These are phyloP conservation scores for Berberis thunbergii DNA, from an alignment of 164 flowering plant species.

Conservation along the genomic window DNA sequence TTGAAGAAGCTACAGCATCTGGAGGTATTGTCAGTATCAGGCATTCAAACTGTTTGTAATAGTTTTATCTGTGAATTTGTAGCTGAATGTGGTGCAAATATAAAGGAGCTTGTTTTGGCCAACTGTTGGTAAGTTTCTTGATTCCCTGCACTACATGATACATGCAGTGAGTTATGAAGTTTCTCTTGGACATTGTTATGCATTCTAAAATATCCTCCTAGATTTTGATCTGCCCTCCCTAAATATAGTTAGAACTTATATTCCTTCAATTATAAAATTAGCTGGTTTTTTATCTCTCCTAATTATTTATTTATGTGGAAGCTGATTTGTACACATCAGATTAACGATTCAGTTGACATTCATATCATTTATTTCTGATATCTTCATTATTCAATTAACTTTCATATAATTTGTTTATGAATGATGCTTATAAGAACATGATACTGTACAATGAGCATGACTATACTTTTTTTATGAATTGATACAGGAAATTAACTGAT, in stretches of 20 bases:
- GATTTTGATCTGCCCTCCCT: background rate
- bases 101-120: constrained; percentile 66
- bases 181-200: background rate
- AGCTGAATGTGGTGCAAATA: constrained; percentile 28
- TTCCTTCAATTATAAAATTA: too few species aligned
- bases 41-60: constrained; percentile 47
- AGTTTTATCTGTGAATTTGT: constrained; percentile 42
- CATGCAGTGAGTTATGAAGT: too few species aligned
- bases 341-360: too few species aligned
- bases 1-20: constrained; percentile 45
- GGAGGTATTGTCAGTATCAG: constrained; percentile 62
- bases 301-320: too few species aligned
- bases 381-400: too few species aligned
- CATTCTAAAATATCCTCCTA: background rate
- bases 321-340: too few species aligned
- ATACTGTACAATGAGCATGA: constrained; percentile 6
- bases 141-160: background rate
- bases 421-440: background rate
- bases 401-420: too few species aligned
- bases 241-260: too few species aligned
- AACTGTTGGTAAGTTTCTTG: constrained; percentile 3
- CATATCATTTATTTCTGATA: too few species aligned
- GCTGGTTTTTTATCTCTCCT: too few species aligned
- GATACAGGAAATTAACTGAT: constrained; percentile 74
- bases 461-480: too few species aligned